Evolutionary conservation across 2,329 filamentous ascomycete species (phyloP).

Genomic region (Fusarium decemcellulare): DNA sequence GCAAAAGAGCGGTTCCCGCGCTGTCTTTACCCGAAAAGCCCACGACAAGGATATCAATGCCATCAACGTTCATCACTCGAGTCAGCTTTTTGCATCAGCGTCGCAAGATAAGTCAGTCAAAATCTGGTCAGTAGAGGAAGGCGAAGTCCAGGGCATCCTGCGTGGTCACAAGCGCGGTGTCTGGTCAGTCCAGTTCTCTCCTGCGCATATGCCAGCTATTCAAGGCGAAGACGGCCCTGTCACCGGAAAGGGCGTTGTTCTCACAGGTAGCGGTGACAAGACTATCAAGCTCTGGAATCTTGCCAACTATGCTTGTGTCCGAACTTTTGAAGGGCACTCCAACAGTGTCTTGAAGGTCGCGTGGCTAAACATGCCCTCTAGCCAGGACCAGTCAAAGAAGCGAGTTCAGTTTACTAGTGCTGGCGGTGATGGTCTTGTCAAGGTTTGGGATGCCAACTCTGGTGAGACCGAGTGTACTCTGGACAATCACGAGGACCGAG

Average conservation of each 20-base stretch:
- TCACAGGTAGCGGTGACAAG: slow-evolving; percentile 96
- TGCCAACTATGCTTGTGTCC: slow-evolving; percentile 89
- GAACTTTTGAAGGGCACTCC: slow-evolving; percentile 96
- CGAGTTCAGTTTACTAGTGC: slow-evolving; percentile 85
- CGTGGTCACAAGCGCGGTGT: slow-evolving; percentile 95
- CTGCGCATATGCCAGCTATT: slow-evolving; percentile 80
- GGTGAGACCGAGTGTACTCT: slow-evolving; percentile 91
- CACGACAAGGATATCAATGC: slow-evolving; percentile 99
- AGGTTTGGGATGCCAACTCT: slow-evolving; percentile 91
- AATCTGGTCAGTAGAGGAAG: slow-evolving; percentile 93
- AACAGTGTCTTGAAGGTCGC: slow-evolving; percentile 95
- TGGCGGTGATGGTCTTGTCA: slow-evolving; percentile 94
- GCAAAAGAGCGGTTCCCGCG: slow-evolving; percentile 68
- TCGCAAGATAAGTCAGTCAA: slow-evolving; percentile 98
- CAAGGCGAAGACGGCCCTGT: slow-evolving; percentile 80
- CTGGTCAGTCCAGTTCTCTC: slow-evolving; percentile 94
- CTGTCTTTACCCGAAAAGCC: slow-evolving; percentile 90
- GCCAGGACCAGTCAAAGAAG: slow-evolving; percentile 68
- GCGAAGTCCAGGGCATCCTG: slow-evolving; percentile 91
- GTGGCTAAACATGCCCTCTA: slow-evolving; percentile 77
- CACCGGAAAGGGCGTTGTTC: slow-evolving; percentile 83
- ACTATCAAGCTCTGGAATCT: slow-evolving; percentile 96
- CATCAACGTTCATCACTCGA: slow-evolving; percentile 82
- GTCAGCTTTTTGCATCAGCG: slow-evolving; percentile 91
- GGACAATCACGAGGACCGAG: slow-evolving; percentile 96